These are phyloP conservation scores for Rosa persica DNA, from an alignment of 306 rosid species.

Conservation along the genomic window DNA sequence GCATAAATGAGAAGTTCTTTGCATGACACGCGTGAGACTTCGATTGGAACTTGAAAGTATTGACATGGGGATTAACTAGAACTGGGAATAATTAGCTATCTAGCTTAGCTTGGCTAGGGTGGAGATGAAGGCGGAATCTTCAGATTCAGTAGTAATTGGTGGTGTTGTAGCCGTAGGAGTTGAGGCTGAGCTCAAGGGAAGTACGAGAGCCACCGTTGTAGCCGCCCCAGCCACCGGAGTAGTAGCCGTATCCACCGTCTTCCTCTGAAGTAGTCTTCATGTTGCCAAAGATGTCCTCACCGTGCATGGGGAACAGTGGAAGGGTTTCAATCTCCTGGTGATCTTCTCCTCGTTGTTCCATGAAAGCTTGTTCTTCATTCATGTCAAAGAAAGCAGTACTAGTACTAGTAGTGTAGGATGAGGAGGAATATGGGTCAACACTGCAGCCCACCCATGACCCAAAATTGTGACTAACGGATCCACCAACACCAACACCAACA, in stretches of 20 bases:
- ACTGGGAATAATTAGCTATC: background rate
- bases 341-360: conserved; percentile 17
- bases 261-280: conserved; percentile 48
- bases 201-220: conserved; percentile 45
- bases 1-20: conserved; percentile 31
- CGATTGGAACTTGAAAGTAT: background rate
- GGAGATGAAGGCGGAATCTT: background rate
- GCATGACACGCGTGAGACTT: conserved; percentile 41
- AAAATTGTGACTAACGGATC: conserved; percentile 39
- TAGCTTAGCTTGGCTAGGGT: background rate
- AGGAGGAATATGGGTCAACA: conserved; percentile 55
- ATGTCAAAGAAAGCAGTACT: conserved; percentile 43
- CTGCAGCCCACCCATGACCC: conserved; percentile 53
- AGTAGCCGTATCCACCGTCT: conserved; percentile 41
- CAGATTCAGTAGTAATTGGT: conserved; percentile 41
- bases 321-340: conserved; percentile 73
- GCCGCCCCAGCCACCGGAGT: conserved; percentile 46
- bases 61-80: background rate
- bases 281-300: conserved; percentile 64
- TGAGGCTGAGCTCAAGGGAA: conserved; percentile 88
- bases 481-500: conserved; percentile 41
- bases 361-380: background rate
- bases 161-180: conserved; percentile 58
- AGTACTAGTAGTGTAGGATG: conserved; percentile 27
- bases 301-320: conserved; percentile 90